Conservation (phyloP, 2,329 filamentous ascomycete genomes). For the Cytospora chrysosperma region DNA sequence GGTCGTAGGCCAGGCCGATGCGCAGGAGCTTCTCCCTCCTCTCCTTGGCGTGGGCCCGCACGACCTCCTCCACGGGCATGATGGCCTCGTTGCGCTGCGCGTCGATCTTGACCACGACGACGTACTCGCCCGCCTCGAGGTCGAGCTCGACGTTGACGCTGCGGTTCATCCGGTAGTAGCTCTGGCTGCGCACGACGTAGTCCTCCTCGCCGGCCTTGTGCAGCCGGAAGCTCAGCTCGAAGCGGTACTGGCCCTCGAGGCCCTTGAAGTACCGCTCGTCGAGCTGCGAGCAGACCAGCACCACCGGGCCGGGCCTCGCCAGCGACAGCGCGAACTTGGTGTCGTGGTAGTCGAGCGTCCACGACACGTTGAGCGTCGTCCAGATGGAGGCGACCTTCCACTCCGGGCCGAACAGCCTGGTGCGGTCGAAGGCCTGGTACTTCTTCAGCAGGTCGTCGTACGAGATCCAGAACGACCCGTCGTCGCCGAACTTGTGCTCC, state of each 20-base stretch:
- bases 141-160: slow-evolving; percentile 60
- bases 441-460: slow-evolving; percentile 63
- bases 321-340: slow-evolving; percentile 59
- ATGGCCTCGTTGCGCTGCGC: slow-evolving; percentile 45
- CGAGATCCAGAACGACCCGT: slow-evolving; percentile 64
- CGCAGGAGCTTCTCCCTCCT: slow-evolving; percentile 60
- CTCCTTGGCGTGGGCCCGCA: slow-evolving; percentile 49
- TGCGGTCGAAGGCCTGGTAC: slow-evolving; percentile 61
- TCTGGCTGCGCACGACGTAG: slow-evolving; percentile 59
- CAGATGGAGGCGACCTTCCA: slow-evolving; percentile 60
- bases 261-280: slow-evolving; percentile 63
- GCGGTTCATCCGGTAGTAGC: slow-evolving; percentile 57
- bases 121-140: slow-evolving; percentile 56
- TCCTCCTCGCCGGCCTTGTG: slow-evolving; percentile 51
- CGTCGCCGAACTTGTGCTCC: slow-evolving; percentile 58
- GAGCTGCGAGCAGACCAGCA: slow-evolving; percentile 61
- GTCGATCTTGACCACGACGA: slow-evolving; percentile 55
- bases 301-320: slow-evolving; percentile 54
- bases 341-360: slow-evolving; percentile 61
- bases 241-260: slow-evolving; percentile 56
- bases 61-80: slow-evolving; percentile 54
- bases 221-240: slow-evolving; percentile 41
- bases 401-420: slow-evolving; percentile 58
- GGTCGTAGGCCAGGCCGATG: slow-evolving; percentile 58
- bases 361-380: slow-evolving; percentile 62